These are phyloP conservation scores for Fusarium sp. DNA, from an alignment of 2,329 filamentous ascomycete genomes.

Conservation along the genomic window DNA sequence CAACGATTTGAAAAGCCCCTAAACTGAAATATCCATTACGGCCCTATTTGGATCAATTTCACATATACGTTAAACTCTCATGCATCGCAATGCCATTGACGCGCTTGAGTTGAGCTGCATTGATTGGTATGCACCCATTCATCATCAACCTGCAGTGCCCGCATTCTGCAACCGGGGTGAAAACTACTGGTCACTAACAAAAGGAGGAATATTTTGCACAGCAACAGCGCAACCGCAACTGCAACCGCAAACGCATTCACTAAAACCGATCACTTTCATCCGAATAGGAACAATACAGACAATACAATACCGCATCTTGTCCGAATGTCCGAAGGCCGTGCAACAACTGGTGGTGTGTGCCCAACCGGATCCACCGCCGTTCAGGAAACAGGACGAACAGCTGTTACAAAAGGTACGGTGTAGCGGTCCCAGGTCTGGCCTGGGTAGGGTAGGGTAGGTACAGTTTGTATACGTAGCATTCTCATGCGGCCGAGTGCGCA, in stretches of 20 bases:
- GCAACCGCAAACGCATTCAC: neutral
- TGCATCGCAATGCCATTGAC: neutral
- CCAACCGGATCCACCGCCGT: conserved; percentile 24
- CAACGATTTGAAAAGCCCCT: neutral
- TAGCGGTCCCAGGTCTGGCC: conserved; percentile 4
- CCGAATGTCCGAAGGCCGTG: conserved; percentile 38
- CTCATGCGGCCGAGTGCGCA: conserved; percentile 21
- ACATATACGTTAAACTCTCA: neutral
- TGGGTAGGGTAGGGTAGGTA: neutral
- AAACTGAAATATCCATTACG: neutral
- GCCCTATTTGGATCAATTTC: neutral
- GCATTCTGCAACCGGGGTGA: neutral
- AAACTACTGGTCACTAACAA: neutral
- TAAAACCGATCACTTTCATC: neutral
- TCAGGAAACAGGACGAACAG: conserved; percentile 32
- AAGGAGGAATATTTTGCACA: neutral
- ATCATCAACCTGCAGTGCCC: neutral
- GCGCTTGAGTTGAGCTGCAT: neutral
- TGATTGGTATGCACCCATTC: neutral
- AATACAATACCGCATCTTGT: conserved; percentile 15
- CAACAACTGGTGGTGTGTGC: conserved; percentile 36
- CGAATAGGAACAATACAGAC: neutral
- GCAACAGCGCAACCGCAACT: neutral
- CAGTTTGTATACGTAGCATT: conserved; percentile 6
- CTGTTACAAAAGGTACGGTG: conserved; percentile 29